Conservation (phyloP, 2,329 filamentous ascomycete genomes). For the Botrytis sinoallii region DNA sequence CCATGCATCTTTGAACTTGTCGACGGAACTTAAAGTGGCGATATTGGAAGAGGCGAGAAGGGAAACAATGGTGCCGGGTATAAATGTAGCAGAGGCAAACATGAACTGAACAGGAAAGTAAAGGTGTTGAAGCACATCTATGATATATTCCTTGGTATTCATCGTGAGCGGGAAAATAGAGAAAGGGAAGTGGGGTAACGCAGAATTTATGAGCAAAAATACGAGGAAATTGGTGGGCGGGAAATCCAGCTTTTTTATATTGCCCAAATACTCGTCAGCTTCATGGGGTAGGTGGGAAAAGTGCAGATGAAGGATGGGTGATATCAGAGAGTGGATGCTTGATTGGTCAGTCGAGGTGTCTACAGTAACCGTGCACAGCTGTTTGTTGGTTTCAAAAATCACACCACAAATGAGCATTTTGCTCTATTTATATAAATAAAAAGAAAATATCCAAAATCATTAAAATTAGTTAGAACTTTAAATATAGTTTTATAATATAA, state of each 20-base stretch:
- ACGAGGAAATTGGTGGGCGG: background rate
- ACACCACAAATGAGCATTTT: too few relatives aligned
- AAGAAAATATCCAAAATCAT: too few relatives aligned
- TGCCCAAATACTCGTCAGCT: background rate
- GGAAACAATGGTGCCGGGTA: slow-evolving; percentile 49
- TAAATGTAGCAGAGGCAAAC: slow-evolving; percentile 45
- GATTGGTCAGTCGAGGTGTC: slow-evolving; percentile 4
- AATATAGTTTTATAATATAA: too few relatives aligned
- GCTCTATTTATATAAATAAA: too few relatives aligned
- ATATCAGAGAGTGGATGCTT: background rate
- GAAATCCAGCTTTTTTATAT: background rate
- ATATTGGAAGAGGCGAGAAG: slow-evolving; percentile 42
- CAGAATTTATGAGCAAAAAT: background rate
- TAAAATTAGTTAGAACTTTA: too few relatives aligned
- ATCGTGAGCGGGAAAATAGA: background rate
- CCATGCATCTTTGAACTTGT: slow-evolving; percentile 45
- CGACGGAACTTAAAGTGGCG: slow-evolving; percentile 42
- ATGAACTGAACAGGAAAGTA: slow-evolving; percentile 54
- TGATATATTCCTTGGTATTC: slow-evolving; percentile 15
- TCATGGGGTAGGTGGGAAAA: background rate
- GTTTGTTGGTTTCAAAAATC: too few relatives aligned
- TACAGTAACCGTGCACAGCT: too few relatives aligned
- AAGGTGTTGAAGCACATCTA: slow-evolving; percentile 25
- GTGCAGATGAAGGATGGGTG: background rate
- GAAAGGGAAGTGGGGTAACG: background rate